Evolutionary conservation across 108 stramenopile species (phyloP).

Genomic region (Fragilaria crotonensis): DNA sequence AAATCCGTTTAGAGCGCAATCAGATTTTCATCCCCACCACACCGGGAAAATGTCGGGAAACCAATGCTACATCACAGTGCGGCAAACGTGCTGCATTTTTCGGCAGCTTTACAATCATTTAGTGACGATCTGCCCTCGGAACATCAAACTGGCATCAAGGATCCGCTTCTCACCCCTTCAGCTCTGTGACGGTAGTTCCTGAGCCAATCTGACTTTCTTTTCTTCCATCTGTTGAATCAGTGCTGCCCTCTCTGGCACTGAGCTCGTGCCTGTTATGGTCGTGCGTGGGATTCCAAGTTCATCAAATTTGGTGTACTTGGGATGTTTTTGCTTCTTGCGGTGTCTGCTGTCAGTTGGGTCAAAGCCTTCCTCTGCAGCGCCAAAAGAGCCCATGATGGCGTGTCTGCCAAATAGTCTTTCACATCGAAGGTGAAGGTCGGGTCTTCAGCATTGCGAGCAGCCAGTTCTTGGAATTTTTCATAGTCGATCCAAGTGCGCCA

Average conservation of each 20-base stretch:
- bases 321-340: constrained; percentile 72
- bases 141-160: constrained; percentile 82
- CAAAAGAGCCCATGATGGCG: constrained; percentile 91
- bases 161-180: constrained; percentile 66
- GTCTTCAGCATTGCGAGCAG: constrained; percentile 30
- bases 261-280: constrained; percentile 30
- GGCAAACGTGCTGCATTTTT: no score
- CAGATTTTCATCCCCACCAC: no score
- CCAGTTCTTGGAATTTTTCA: constrained; percentile 81
- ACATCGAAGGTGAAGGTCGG: constrained; percentile 67
- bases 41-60: no score
- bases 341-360: constrained; percentile 87
- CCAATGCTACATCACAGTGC: no score
- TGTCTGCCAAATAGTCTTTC: constrained; percentile 81
- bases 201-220: constrained; percentile 59
- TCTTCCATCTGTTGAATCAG: constrained; percentile 53
- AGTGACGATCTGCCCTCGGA: constrained; percentile 54
- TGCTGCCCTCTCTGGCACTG: constrained; percentile 44
- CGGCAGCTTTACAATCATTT: no score
- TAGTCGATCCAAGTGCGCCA: constrained; percentile 99
- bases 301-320: constrained; percentile 74
- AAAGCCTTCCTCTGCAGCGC: constrained; percentile 89
- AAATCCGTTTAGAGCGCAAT: no score
- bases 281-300: constrained; percentile 58
- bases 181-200: constrained; percentile 62